phyloP scores from a whole-genome alignment of 495 filamentous ascomycete genomes.

The Neurospora tetrasperma region DNA sequence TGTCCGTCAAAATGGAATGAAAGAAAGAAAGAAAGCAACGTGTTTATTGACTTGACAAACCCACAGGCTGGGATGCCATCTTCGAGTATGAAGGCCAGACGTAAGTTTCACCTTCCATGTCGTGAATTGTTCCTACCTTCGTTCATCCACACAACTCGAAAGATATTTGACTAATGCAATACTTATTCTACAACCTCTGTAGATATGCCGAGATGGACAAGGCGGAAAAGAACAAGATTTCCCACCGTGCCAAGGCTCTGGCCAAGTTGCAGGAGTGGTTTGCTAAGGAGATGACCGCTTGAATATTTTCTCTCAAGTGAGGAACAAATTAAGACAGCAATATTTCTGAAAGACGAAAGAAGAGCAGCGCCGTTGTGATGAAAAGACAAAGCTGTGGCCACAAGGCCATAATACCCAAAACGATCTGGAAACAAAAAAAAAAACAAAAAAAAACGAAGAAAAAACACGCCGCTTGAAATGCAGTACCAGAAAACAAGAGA shows the following conservation, averaged over 20 bases:
- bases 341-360: background rate
- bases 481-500: background rate
- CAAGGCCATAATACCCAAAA: background rate
- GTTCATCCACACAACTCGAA: background rate
- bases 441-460: background rate
- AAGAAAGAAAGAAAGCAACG: background rate
- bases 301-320: background rate
- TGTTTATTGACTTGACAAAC: background rate
- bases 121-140: background rate
- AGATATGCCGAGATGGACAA: slow-evolving; percentile 94
- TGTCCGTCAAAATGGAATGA: background rate
- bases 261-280: slow-evolving; percentile 81
- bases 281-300: slow-evolving; percentile 35
- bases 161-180: slow-evolving; percentile 1
- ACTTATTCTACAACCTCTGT: background rate
- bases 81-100: slow-evolving; percentile 93
- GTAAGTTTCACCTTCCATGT: slow-evolving; percentile 30
- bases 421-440: background rate
- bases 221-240: slow-evolving; percentile 82
- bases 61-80: slow-evolving; percentile 81
- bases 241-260: slow-evolving; percentile 78
- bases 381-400: background rate
- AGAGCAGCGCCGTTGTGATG: background rate
- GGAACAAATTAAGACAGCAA: background rate
- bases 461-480: background rate